phyloP scores from a whole-genome alignment of 1,284 basidiomycete genomes.

The Ceratobasidium sp. region DNA sequence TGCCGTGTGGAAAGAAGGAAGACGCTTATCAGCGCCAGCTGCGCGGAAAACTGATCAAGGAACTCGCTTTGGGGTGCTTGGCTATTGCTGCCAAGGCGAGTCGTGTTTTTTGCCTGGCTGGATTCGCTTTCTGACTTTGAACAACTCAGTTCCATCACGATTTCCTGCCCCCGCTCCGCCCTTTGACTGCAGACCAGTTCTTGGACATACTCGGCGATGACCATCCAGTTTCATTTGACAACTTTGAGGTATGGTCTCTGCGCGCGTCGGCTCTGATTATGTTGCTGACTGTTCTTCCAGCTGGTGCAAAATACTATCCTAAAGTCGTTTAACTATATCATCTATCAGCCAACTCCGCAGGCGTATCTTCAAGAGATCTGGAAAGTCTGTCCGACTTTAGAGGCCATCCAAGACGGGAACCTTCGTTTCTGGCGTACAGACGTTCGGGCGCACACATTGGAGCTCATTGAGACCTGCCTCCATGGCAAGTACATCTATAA shows the following conservation, averaged over 20 bases:
- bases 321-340: slow-evolving; percentile 21
- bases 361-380: slow-evolving; percentile 38
- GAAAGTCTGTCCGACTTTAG: slow-evolving; percentile 1
- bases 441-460: neutral
- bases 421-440: slow-evolving; percentile 1
- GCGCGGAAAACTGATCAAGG: slow-evolving; percentile 4
- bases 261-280: neutral
- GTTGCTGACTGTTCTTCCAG: neutral
- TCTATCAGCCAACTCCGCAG: slow-evolving; percentile 36
- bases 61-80: slow-evolving; percentile 25
- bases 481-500: slow-evolving; percentile 8
- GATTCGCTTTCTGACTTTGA: neutral
- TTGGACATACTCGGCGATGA: slow-evolving; percentile 1
- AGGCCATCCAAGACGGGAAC: slow-evolving; percentile 13
- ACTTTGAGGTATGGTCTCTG: slow-evolving; percentile 16
- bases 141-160: slow-evolving; percentile 25
- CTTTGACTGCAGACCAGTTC: slow-evolving; percentile 25
- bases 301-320: slow-evolving; percentile 20
- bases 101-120: neutral
- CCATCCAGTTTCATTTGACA: slow-evolving; percentile 24
- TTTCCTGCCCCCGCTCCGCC: slow-evolving; percentile 21
- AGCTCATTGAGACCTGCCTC: slow-evolving; percentile 30
- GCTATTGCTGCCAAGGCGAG: slow-evolving; percentile 24
- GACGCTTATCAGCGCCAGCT: slow-evolving; percentile 3
- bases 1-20: neutral